A percentile compares a stretch with the other conserved stretches of the same genome.
Conservation (phyloP, 805 yeast genomes). For the Debaryomyces hansenii region DNA sequence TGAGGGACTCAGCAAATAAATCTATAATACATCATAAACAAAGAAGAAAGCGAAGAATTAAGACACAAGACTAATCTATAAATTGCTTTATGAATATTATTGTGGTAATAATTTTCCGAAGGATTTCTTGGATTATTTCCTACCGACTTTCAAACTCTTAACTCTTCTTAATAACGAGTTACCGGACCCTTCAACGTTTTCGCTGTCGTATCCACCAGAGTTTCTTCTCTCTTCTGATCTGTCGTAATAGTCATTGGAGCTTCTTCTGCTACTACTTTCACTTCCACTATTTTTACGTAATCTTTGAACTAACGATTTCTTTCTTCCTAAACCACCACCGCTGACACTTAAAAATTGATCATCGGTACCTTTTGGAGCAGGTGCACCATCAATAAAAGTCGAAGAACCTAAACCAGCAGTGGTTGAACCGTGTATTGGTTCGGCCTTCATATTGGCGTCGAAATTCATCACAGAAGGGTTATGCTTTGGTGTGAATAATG, state of each 20-base stretch:
- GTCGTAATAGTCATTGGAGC: conserved; percentile 22
- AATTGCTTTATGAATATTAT: neutral
- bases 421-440: conserved; percentile 79
- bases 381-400: conserved; percentile 94
- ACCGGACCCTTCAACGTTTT: conserved; percentile 26
- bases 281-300: conserved; percentile 44
- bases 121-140: conserved; percentile 23
- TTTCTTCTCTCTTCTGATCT: conserved; percentile 12
- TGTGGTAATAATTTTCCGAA: neutral
- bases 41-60: neutral
- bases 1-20: neutral
- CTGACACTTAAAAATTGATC: conserved; percentile 25
- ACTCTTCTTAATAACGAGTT: conserved; percentile 78
- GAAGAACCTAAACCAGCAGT: conserved; percentile 90
- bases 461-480: conserved; percentile 60
- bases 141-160: conserved; percentile 82
- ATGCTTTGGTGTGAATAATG: conserved; percentile 43
- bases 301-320: conserved; percentile 79
- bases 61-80: neutral
- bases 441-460: conserved; percentile 67
- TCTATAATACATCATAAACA: conserved; percentile 2
- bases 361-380: conserved; percentile 56
- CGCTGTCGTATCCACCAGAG: conserved; percentile 3
- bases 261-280: conserved; percentile 31
- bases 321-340: conserved; percentile 62